Evolutionary conservation across 345 rosid genomes (phyloP).

Genomic region (Hibiscus trionum): DNA sequence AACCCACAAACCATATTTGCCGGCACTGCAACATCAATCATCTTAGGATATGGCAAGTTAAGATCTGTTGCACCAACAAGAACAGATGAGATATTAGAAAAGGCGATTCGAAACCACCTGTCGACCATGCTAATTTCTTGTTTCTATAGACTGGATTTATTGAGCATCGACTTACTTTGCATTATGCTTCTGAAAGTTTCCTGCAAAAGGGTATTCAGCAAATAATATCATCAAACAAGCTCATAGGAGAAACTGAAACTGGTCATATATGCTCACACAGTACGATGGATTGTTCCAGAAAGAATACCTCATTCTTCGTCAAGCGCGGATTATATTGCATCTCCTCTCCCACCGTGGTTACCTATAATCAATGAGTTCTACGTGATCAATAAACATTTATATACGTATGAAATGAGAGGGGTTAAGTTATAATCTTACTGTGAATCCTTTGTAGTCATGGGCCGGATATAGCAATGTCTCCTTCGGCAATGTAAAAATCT

Average conservation of each 20-base stretch:
- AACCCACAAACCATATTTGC: conserved; percentile 81
- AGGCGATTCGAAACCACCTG: not conserved
- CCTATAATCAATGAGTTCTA: conserved; percentile 36
- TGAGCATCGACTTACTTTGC: conserved; percentile 56
- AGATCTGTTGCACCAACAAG: conserved; percentile 41
- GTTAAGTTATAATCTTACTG: conserved; percentile 32
- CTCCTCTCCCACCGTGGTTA: conserved; percentile 93
- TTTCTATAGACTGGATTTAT: not conserved
- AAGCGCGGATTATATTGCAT: conserved; percentile 65
- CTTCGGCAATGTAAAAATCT: conserved; percentile 83
- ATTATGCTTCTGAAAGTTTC: conserved; percentile 70
- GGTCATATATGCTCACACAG: not conserved
- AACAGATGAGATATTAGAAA: not conserved
- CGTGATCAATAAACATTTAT: conserved; percentile 6
- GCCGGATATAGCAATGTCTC: conserved; percentile 86
- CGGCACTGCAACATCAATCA: conserved; percentile 82
- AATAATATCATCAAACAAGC: not conserved
- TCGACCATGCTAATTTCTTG: not conserved
- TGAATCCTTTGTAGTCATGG: conserved; percentile 89
- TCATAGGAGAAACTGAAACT: not conserved
- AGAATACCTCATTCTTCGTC: conserved; percentile 67
- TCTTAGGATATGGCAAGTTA: conserved; percentile 78
- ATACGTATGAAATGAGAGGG: not conserved
- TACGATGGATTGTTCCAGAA: not conserved
- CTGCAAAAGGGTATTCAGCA: conserved; percentile 29